These are phyloP conservation scores for Alternaria conjuncta DNA, from an alignment of 2,329 filamentous ascomycete genomes.

Conservation along the genomic window DNA sequence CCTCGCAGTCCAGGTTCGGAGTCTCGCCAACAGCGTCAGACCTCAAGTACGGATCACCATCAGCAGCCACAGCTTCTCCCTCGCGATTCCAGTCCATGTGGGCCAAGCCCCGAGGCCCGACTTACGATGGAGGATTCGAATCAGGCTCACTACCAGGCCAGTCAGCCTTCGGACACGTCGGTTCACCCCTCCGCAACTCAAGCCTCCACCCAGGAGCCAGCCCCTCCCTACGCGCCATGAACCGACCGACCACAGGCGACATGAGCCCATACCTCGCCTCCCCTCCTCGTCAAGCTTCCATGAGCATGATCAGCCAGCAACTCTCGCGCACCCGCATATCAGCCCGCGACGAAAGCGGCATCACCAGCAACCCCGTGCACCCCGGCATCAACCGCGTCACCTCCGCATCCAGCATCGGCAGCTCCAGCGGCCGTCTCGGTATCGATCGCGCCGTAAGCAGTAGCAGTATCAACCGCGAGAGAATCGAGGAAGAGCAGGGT, in stretches of 20 bases:
- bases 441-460: conserved; percentile 50
- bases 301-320: conserved; percentile 68
- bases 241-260: conserved; percentile 56
- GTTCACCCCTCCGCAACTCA: conserved; percentile 70
- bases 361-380: conserved; percentile 53
- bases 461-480: conserved; percentile 49
- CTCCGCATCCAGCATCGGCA: conserved; percentile 41
- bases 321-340: conserved; percentile 55
- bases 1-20: conserved; percentile 59
- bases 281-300: conserved; percentile 62
- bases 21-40: conserved; percentile 54
- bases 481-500: conserved; percentile 53
- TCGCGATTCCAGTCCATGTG: conserved; percentile 67
- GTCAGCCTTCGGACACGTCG: conserved; percentile 65
- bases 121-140: conserved; percentile 55
- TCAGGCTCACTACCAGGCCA: conserved; percentile 45
- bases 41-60: conserved; percentile 58
- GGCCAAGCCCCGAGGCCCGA: conserved; percentile 55
- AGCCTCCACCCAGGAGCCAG: conserved; percentile 58
- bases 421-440: conserved; percentile 37
- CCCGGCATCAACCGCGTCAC: conserved; percentile 69
- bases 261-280: conserved; percentile 60
- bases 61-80: conserved; percentile 61
- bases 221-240: conserved; percentile 59
- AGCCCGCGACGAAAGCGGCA: conserved; percentile 36